These are phyloP conservation scores for grape (Vitis vinifera) DNA, from an alignment of 164 flowering plant genomes.

Conservation along the genomic window ASM3070453v1 NC_081806.1:4458001-4458500, in stretches of 20 bases:
- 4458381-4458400: constrained; percentile 41
- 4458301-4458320: constrained; percentile 38
- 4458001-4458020: constrained; percentile 42
- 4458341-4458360: constrained; percentile 27
- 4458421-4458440: constrained; percentile 34
- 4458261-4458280: constrained; percentile 29
- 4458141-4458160: constrained; percentile 29
- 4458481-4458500: constrained; percentile 29
- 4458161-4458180: constrained; percentile 18
- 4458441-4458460: constrained; percentile 30
- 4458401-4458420: constrained; percentile 31
- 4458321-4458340: constrained; percentile 29
- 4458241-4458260: constrained; percentile 23
- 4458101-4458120: constrained; percentile 35
- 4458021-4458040: constrained; percentile 18
- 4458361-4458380: constrained; percentile 33
- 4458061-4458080: constrained; percentile 32
- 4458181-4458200: constrained; percentile 33
- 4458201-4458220: constrained; percentile 36
- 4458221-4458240: constrained; percentile 34
- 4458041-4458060: constrained; percentile 25
- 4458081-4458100: constrained; percentile 34
- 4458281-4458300: constrained; percentile 40
- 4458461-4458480: constrained; percentile 33
- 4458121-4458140: constrained; percentile 29